A percentile compares a stretch with the other conserved stretches of the same genome.
Evolutionary conservation across 2,329 filamentous ascomycete genomes (phyloP).

Genomic region (Waltergamsia citrina): DNA sequence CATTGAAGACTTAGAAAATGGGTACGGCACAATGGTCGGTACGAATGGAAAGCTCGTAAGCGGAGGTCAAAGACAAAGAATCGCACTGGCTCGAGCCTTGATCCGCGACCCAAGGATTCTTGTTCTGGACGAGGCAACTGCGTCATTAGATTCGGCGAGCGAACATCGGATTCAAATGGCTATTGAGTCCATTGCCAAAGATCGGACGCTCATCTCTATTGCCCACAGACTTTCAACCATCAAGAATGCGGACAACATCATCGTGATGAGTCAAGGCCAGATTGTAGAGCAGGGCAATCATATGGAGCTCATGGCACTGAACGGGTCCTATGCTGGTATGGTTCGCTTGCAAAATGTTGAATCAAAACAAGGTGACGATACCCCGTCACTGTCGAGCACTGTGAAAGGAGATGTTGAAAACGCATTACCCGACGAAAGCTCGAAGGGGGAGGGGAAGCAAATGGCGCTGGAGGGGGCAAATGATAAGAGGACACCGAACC

Average conservation of each 20-base stretch:
- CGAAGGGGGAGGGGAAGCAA: conserved; percentile 19
- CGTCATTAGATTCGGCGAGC: conserved; percentile 48
- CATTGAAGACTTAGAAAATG: conserved; percentile 42
- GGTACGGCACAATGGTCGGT: conserved; percentile 44
- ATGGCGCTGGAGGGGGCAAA: conserved; percentile 13
- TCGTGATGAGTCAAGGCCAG: conserved; percentile 52
- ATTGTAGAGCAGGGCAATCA: conserved; percentile 58
- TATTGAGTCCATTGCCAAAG: conserved; percentile 33
- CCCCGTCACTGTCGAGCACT: conserved; percentile 19
- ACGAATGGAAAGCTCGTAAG: conserved; percentile 43
- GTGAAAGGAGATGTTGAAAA: conserved; percentile 29
- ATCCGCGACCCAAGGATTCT: conserved; percentile 47
- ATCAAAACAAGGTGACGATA: conserved; percentile 17
- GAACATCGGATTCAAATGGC: conserved; percentile 44
- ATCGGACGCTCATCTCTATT: conserved; percentile 57
- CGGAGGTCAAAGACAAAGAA: conserved; percentile 51
- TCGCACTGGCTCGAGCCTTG: conserved; percentile 48
- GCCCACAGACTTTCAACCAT: conserved; percentile 54
- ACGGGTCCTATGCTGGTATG: conserved; percentile 42
- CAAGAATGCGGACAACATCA: conserved; percentile 55
- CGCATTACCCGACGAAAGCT: conserved; percentile 27
- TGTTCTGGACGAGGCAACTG: conserved; percentile 53
- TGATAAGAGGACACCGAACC: conserved; percentile 27
- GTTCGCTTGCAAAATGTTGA: conserved; percentile 33
- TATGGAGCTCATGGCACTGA: conserved; percentile 41